These are phyloP conservation scores for Pyrenopolyporus hunteri DNA, from an alignment of 495 filamentous ascomycete species.

Conservation along the genomic window DNA sequence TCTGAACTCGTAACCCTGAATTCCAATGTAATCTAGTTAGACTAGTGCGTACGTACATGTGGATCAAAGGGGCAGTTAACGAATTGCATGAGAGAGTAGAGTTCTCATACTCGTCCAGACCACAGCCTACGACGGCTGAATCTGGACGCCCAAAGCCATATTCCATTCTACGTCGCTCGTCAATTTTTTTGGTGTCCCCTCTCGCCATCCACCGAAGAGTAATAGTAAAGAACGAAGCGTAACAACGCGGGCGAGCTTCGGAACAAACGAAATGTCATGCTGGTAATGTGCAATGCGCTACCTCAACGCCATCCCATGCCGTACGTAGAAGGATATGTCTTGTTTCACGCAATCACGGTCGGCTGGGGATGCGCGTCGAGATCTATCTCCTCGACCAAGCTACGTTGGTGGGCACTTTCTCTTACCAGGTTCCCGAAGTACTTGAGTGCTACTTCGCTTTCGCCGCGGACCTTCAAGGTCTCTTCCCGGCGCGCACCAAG, in stretches of 20 bases:
- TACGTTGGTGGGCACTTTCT: slow-evolving; percentile 72
- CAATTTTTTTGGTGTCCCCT: slow-evolving; percentile 9
- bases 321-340: slow-evolving; percentile 4
- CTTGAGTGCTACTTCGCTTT: slow-evolving; percentile 79
- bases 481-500: slow-evolving; percentile 78
- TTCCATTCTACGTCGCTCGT: slow-evolving; percentile 32
- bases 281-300: slow-evolving; percentile 11
- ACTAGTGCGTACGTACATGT: slow-evolving; percentile 17
- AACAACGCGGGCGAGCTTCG: neutral
- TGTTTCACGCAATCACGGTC: slow-evolving; percentile 18
- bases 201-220: slow-evolving; percentile 11
- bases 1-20: neutral
- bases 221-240: slow-evolving; percentile 5
- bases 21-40: slow-evolving; percentile 4
- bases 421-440: slow-evolving; percentile 88
- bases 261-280: slow-evolving; percentile 25
- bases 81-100: slow-evolving; percentile 18
- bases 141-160: slow-evolving; percentile 18
- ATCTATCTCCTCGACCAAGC: slow-evolving; percentile 78
- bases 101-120: slow-evolving; percentile 18
- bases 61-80: slow-evolving; percentile 12
- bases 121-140: slow-evolving; percentile 1
- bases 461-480: slow-evolving; percentile 72
- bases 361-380: slow-evolving; percentile 71
- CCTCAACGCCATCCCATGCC: slow-evolving; percentile 32